Evolutionary conservation across 2,329 filamentous ascomycete species (phyloP).

Genomic region (Erysiphe neolycopersici): DNA sequence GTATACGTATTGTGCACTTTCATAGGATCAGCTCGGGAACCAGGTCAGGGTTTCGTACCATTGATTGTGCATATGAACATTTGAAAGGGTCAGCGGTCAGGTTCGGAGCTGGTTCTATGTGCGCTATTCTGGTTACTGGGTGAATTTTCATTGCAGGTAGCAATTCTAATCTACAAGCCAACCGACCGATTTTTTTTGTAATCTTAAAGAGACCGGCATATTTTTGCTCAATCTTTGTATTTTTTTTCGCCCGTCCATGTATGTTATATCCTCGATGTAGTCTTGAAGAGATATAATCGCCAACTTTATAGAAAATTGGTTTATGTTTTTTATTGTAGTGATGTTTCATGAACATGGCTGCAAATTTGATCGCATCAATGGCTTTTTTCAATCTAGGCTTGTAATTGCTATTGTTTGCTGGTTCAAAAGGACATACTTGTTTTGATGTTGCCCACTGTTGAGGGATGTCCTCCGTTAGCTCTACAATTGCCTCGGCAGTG

Average conservation of each 20-base stretch:
- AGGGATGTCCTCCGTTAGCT: background rate
- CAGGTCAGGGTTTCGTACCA: background rate
- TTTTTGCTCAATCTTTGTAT: background rate
- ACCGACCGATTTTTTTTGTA: background rate
- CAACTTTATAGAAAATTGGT: background rate
- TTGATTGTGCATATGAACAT: background rate
- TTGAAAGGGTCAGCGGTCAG: background rate
- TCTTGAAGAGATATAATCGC: background rate
- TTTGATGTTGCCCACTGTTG: background rate
- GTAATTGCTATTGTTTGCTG: background rate
- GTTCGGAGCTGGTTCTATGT: background rate
- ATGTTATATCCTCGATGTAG: background rate
- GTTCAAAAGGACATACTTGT: background rate
- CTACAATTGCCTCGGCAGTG: background rate
- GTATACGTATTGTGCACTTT: background rate
- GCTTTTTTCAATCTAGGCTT: background rate
- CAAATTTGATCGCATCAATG: background rate
- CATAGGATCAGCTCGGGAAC: background rate
- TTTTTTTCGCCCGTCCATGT: background rate
- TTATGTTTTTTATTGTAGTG: background rate
- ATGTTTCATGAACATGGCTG: background rate
- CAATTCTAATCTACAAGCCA: background rate
- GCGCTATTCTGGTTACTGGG: background rate
- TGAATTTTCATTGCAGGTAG: background rate
- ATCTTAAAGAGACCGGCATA: background rate